Conservation (phyloP, 148 eudicot genomes). For the Pouteria glomerata region DNA sequence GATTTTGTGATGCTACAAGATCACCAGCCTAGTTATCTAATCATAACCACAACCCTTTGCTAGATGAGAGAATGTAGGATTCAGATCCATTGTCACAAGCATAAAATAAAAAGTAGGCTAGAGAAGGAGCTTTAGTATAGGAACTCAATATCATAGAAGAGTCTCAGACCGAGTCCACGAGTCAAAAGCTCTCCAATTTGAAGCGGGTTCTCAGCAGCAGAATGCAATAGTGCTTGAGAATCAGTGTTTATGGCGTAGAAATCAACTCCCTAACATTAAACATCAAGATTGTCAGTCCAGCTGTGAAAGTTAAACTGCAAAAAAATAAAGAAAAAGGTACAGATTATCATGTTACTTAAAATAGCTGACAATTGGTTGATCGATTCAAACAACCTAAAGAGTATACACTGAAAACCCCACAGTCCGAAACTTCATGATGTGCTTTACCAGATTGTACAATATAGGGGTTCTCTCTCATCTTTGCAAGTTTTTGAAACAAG, state of each 20-base stretch:
- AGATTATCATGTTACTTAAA: not conserved
- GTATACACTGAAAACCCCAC: not conserved
- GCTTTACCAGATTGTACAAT: not conserved
- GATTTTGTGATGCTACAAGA: not conserved
- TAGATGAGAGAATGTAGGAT: not conserved
- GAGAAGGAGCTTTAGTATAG: not conserved
- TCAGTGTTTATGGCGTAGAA: conserved; percentile 97
- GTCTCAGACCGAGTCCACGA: conserved; percentile 86
- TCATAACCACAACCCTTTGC: not conserved
- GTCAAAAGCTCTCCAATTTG: conserved; percentile 98
- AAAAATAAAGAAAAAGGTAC: not conserved
- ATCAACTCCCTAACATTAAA: conserved; percentile 78
- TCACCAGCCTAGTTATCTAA: conserved; percentile 2
- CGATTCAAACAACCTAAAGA: not conserved
- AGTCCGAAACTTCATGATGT: not conserved
- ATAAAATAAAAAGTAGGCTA: not conserved
- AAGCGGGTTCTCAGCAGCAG: conserved; percentile 86
- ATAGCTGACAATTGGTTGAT: not conserved
- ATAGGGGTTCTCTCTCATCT: not conserved
- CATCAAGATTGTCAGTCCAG: conserved; percentile 9
- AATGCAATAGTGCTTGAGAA: conserved; percentile 84
- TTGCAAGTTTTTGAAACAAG: not conserved
- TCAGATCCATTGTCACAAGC: not conserved
- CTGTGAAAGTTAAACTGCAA: not conserved
- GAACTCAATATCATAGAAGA: conserved; percentile 6